phyloP scores from a whole-genome alignment of 345 rosid species.

The Moricandia moricandioides region DNA sequence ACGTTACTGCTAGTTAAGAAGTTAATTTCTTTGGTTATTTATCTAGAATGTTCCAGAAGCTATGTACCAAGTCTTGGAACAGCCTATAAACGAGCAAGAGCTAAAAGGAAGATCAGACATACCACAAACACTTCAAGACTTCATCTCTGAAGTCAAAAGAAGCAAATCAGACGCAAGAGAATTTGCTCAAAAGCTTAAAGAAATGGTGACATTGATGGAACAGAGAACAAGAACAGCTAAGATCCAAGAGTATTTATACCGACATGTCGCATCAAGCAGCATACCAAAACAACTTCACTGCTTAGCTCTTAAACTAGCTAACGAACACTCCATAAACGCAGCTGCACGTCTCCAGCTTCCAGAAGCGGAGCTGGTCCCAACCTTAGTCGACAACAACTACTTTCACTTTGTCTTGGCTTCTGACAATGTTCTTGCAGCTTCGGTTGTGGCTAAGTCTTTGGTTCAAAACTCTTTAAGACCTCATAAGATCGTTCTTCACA shows the following conservation, averaged over 20 bases:
- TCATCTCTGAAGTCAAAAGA: constrained; percentile 62
- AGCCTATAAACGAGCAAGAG: constrained; percentile 61
- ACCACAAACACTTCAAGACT: constrained; percentile 82
- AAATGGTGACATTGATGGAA: constrained; percentile 80
- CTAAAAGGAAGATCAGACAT: constrained; percentile 64
- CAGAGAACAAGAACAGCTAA: constrained; percentile 90
- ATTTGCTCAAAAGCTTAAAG: constrained; percentile 82
- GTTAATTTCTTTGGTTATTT: background rate
- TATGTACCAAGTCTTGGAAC: constrained; percentile 63
- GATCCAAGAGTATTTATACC: constrained; percentile 84
- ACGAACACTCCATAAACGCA: constrained; percentile 85
- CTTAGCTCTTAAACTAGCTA: constrained; percentile 73
- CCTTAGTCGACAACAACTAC: constrained; percentile 73
- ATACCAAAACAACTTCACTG: constrained; percentile 94
- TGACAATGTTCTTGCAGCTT: constrained; percentile 87
- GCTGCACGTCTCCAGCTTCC: constrained; percentile 97
- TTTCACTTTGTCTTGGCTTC: constrained; percentile 86
- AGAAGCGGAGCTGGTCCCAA: constrained; percentile 68
- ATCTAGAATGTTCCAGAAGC: constrained; percentile 73
- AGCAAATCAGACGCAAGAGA: constrained; percentile 60
- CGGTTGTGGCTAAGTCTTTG: constrained; percentile 79
- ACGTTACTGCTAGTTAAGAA: background rate
- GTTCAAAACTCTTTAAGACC: constrained; percentile 66
- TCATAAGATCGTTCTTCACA: constrained; percentile 67
- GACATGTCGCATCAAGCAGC: constrained; percentile 93